A percentile compares a stretch with the other conserved stretches of the same genome.
These are phyloP conservation scores for Pseudophaeomoniella oleicola DNA, from an alignment of 2,329 filamentous ascomycete genomes.

Conservation along the genomic window DNA sequence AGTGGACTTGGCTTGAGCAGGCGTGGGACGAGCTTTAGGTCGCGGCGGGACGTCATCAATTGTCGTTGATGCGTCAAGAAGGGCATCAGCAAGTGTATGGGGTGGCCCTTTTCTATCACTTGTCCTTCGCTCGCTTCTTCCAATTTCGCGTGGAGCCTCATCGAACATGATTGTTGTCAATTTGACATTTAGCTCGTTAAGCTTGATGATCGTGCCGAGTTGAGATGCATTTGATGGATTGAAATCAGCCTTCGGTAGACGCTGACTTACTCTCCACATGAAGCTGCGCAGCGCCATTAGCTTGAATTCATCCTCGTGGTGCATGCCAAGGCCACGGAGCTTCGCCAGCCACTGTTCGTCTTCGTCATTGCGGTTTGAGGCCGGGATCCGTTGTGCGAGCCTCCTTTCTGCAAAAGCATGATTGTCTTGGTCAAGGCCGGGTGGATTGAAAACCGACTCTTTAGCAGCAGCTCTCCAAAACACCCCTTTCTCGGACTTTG, in stretches of 20 bases:
- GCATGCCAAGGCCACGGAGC: slow-evolving; percentile 70
- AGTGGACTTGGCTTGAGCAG: slow-evolving; percentile 4
- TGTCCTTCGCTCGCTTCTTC: slow-evolving; percentile 16
- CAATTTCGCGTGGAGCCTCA: slow-evolving; percentile 13
- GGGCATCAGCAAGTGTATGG: slow-evolving; percentile 77
- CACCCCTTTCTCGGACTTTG: slow-evolving; percentile 60
- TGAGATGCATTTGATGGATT: slow-evolving; percentile 52
- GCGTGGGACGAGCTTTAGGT: slow-evolving; percentile 3
- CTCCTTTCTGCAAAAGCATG: slow-evolving; percentile 41
- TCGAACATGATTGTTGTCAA: slow-evolving; percentile 90
- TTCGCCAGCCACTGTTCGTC: slow-evolving; percentile 88
- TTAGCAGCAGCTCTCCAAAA: slow-evolving; percentile 76
- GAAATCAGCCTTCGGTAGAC: slow-evolving; percentile 29
- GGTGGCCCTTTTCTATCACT: slow-evolving; percentile 26
- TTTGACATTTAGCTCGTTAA: slow-evolving; percentile 62
- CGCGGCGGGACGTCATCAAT: slow-evolving; percentile 47
- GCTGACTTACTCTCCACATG: slow-evolving; percentile 57
- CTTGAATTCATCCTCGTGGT: slow-evolving; percentile 75
- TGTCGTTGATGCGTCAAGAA: slow-evolving; percentile 81
- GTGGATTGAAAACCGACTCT: slow-evolving; percentile 54
- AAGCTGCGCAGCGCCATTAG: slow-evolving; percentile 76
- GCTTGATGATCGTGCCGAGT: slow-evolving; percentile 6
- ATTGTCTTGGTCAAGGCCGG: slow-evolving; percentile 40
- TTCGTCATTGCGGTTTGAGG: slow-evolving; percentile 61
- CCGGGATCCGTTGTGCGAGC: slow-evolving; percentile 28